Conservation (phyloP, 768 basidiomycete species). For the Galerina marginata region DNA sequence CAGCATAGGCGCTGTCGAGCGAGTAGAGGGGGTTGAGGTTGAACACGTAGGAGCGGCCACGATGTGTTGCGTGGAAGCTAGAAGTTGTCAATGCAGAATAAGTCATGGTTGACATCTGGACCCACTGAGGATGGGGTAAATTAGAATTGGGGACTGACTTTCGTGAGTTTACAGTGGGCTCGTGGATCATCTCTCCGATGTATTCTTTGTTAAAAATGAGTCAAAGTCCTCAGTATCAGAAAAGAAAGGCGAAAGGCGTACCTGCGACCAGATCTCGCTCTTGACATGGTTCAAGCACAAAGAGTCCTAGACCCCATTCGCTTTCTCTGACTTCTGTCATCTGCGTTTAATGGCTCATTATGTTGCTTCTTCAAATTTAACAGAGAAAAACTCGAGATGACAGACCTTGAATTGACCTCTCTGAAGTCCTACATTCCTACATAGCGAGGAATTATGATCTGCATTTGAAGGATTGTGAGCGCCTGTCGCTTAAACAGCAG, state of each 20-base stretch:
- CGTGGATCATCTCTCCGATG: constrained; percentile 62
- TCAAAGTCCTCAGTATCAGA: too few relatives aligned
- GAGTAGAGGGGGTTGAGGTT: constrained; percentile 49
- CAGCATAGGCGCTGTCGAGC: constrained; percentile 61
- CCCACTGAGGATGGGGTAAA: too few relatives aligned
- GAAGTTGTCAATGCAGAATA: neutral
- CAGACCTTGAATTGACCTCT: constrained; percentile 49
- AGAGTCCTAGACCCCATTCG: constrained; percentile 60
- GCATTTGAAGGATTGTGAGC: constrained; percentile 24
- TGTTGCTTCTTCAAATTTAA: too few relatives aligned
- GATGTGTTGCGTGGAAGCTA: constrained; percentile 49
- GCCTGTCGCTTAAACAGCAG: neutral
- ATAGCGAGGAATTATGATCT: constrained; percentile 31
- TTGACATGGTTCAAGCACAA: constrained; percentile 48
- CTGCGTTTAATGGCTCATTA: constrained; percentile 30
- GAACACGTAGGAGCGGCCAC: constrained; percentile 67
- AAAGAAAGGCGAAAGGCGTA: constrained; percentile 16
- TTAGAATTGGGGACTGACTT: constrained; percentile 42
- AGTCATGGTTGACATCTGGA: neutral
- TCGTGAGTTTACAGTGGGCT: constrained; percentile 53
- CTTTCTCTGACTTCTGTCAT: constrained; percentile 47
- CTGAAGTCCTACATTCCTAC: constrained; percentile 58
- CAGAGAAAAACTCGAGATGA: too few relatives aligned
- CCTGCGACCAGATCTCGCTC: constrained; percentile 56
- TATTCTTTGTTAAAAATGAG: constrained; percentile 53